These are phyloP conservation scores for Yamadazyma trypodendri DNA, from an alignment of 1,139 yeast genomes.

Conservation along the genomic window DNA sequence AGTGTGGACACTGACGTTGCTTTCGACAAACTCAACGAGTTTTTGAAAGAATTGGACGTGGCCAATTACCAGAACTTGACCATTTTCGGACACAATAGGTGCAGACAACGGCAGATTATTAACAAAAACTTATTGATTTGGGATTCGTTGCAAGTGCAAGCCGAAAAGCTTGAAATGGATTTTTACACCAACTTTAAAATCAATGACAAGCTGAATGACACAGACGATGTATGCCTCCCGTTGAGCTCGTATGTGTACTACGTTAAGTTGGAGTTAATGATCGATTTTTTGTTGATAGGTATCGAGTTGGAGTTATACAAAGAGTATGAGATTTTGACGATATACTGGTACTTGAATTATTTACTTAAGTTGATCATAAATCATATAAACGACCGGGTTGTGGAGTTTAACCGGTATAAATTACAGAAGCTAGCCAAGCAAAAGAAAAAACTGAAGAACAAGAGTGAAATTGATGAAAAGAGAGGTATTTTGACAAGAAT, in stretches of 20 bases:
- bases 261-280: constrained; percentile 67
- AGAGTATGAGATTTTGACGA: constrained; percentile 63
- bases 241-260: constrained; percentile 68
- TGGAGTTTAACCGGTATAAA: constrained; percentile 34
- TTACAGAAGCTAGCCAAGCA: constrained; percentile 41
- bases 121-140: constrained; percentile 58
- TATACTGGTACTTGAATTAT: constrained; percentile 67
- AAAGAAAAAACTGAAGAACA: constrained; percentile 45
- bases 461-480: constrained; percentile 38
- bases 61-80: constrained; percentile 57
- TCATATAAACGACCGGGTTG: constrained; percentile 50
- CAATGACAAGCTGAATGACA: constrained; percentile 30
- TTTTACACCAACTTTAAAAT: constrained; percentile 29
- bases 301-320: constrained; percentile 75
- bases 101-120: constrained; percentile 76
- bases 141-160: constrained; percentile 77
- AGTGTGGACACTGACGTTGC: constrained; percentile 15
- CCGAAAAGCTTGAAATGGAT: constrained; percentile 53
- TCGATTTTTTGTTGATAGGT: constrained; percentile 70
- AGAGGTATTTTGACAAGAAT: constrained; percentile 20
- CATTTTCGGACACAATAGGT: constrained; percentile 66
- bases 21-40: constrained; percentile 12
- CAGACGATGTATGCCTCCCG: constrained; percentile 42
- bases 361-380: constrained; percentile 48
- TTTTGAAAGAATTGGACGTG: constrained; percentile 39